These are phyloP conservation scores for Cyclotella atomus DNA, from an alignment of 108 stramenopile genomes.

Conservation along the genomic window DNA sequence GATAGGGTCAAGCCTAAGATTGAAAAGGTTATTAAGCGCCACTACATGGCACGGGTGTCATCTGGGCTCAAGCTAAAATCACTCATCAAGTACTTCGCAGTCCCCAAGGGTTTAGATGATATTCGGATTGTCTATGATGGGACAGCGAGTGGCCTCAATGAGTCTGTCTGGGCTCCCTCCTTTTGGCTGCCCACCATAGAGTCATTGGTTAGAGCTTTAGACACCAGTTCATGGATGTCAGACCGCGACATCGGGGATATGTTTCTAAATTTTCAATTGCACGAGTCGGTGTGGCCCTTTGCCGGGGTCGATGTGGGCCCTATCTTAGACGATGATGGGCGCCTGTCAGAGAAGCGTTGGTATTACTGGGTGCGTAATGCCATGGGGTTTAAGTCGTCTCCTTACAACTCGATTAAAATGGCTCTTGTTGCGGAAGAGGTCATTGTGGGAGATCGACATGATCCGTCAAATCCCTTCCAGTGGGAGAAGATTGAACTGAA, in stretches of 20 bases:
- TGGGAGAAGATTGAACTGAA: slow-evolving; percentile 34
- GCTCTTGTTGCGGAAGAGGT: slow-evolving; percentile 28
- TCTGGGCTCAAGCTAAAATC: neutral
- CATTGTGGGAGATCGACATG: slow-evolving; percentile 14
- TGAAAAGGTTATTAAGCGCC: neutral
- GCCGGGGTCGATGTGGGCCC: slow-evolving; percentile 20
- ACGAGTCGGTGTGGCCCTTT: neutral
- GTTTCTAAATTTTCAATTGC: slow-evolving; percentile 41
- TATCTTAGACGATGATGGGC: neutral
- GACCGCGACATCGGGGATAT: slow-evolving; percentile 46
- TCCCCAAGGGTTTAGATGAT: slow-evolving; percentile 32
- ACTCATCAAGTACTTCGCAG: slow-evolving; percentile 29
- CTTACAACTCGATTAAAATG: slow-evolving; percentile 30
- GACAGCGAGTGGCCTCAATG: slow-evolving; percentile 33
- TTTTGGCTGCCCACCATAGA: slow-evolving; percentile 42
- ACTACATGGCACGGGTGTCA: neutral
- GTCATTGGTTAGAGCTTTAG: slow-evolving; percentile 17
- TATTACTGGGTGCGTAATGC: slow-evolving; percentile 24
- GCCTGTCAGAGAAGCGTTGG: slow-evolving; percentile 1
- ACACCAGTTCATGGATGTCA: slow-evolving; percentile 1
- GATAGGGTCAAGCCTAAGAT: neutral
- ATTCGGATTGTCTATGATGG: slow-evolving; percentile 45
- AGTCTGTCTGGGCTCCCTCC: slow-evolving; percentile 40
- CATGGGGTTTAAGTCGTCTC: slow-evolving; percentile 44
- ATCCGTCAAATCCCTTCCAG: slow-evolving; percentile 28